Conservation (phyloP, 2,329 filamentous ascomycete genomes). For the Alternaria hordeiaustralica region DNA sequence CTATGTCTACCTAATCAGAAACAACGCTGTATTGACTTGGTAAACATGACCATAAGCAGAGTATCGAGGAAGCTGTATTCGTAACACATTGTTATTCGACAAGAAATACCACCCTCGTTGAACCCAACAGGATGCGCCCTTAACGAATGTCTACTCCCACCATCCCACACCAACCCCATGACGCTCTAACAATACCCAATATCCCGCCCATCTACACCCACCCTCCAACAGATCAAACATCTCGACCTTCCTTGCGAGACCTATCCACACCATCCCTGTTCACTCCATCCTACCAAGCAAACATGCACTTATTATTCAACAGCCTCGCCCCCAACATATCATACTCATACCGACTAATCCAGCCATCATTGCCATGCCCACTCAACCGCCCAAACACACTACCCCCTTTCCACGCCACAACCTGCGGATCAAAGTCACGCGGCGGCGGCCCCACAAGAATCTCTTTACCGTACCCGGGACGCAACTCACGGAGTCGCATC, state of each 20-base stretch:
- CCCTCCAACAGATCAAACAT: neutral
- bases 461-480: slow-evolving; percentile 68
- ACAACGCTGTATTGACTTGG: neutral
- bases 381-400: slow-evolving; percentile 93
- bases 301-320: slow-evolving; percentile 62
- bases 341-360: slow-evolving; percentile 88
- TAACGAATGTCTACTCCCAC: neutral
- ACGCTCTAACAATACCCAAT: neutral
- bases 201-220: neutral
- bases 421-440: slow-evolving; percentile 92
- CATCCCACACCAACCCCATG: neutral
- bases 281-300: slow-evolving; percentile 43
- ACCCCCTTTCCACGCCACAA: slow-evolving; percentile 97
- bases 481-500: slow-evolving; percentile 73
- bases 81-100: neutral
- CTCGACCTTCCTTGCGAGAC: neutral
- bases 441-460: slow-evolving; percentile 74
- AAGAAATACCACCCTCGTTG: neutral
- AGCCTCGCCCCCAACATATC: slow-evolving; percentile 82
- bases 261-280: neutral
- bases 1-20: neutral
- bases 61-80: neutral
- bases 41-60: neutral
- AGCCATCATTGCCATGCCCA: slow-evolving; percentile 83
- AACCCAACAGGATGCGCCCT: neutral